These are phyloP conservation scores for Pseudevernia furfuracea DNA, from an alignment of 495 filamentous ascomycete species.

Conservation along the genomic window DNA sequence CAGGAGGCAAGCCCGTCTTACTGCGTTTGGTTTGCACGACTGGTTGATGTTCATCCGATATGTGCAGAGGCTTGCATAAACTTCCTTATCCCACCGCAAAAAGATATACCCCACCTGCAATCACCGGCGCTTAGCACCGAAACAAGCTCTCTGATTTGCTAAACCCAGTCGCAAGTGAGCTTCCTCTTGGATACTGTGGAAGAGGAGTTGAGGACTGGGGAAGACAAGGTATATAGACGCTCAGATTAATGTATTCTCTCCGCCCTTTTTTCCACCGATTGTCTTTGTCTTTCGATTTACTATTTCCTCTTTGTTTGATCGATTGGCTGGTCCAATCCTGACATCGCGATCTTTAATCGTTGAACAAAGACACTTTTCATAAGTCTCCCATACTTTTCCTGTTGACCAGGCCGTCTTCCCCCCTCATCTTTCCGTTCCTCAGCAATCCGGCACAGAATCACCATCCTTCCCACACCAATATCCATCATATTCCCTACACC, in stretches of 20 bases:
- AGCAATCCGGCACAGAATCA: not conserved
- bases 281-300: slow-evolving; percentile 11
- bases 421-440: not conserved
- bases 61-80: slow-evolving; percentile 19
- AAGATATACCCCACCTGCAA: not conserved
- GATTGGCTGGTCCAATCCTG: slow-evolving; percentile 26
- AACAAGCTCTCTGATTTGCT: slow-evolving; percentile 17
- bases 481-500: not conserved
- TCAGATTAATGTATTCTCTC: not conserved
- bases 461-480: slow-evolving; percentile 1
- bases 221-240: slow-evolving; percentile 16
- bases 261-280: slow-evolving; percentile 11
- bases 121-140: slow-evolving; percentile 17
- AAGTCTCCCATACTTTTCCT: slow-evolving; percentile 3
- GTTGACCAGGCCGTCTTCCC: slow-evolving; percentile 14
- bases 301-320: not conserved
- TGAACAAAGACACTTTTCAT: not conserved
- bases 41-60: not conserved
- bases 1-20: not conserved
- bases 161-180: too few relatives aligned
- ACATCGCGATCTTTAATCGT: slow-evolving; percentile 2
- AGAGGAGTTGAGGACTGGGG: not conserved
- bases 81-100: slow-evolving; percentile 1
- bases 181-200: slow-evolving; percentile 5
- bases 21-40: not conserved